Percentiles rank a stretch among this genome's conserved stretches.
Evolutionary conservation across 805 yeast genomes (phyloP).

Genomic region (Diddensiella santjacobensis): DNA sequence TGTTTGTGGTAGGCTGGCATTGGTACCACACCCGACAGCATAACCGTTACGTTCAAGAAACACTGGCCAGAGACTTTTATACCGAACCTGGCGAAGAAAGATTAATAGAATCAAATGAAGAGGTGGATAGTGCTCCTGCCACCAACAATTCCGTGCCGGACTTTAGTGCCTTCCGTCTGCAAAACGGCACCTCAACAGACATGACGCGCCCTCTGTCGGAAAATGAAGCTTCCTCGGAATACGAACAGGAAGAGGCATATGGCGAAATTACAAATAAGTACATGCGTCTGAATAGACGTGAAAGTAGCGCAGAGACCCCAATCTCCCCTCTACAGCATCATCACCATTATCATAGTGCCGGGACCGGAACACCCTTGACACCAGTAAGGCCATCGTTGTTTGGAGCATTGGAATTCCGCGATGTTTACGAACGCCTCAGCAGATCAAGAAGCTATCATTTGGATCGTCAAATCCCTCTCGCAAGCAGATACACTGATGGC

Average conservation of each 20-base stretch:
- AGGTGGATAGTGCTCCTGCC: conserved; percentile 4
- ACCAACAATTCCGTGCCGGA: neutral
- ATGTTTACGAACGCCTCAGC: conserved; percentile 14
- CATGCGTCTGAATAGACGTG: conserved; percentile 12
- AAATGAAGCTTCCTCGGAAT: conserved; percentile 11
- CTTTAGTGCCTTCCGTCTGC: neutral
- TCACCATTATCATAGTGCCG: neutral
- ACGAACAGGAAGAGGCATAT: conserved; percentile 24
- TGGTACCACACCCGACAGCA: conserved; percentile 25
- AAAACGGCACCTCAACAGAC: neutral
- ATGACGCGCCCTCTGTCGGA: neutral
- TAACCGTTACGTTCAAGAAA: conserved; percentile 18
- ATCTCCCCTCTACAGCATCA: neutral
- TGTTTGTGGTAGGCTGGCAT: conserved; percentile 45
- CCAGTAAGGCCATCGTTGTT: conserved; percentile 36
- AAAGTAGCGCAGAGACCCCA: neutral
- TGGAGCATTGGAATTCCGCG: conserved; percentile 38
- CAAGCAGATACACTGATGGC: neutral
- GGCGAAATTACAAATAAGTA: conserved; percentile 17
- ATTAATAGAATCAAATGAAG: conserved; percentile 22
- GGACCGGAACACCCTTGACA: conserved; percentile 4
- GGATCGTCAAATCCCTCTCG: neutral
- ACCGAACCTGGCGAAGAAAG: conserved; percentile 21
- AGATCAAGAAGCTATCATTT: neutral
- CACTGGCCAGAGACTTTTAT: conserved; percentile 24